A percentile compares a stretch with the other conserved stretches of the same genome.
These are phyloP conservation scores for Pythium grandisporangium DNA, from an alignment of 352 stramenopile genomes.

Conservation along the genomic window DNA sequence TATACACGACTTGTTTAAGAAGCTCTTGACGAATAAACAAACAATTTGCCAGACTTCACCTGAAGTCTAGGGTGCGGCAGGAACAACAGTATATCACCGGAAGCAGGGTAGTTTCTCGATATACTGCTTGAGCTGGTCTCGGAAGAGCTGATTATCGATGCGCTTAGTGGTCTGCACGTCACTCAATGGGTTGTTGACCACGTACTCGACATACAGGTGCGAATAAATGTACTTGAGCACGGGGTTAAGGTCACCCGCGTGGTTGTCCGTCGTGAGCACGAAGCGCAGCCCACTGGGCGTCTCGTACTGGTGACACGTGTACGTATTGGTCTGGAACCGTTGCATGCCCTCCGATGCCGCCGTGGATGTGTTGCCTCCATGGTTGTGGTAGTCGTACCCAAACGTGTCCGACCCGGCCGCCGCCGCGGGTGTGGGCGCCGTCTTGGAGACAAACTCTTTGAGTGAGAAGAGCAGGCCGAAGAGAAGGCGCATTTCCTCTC, in stretches of 20 bases:
- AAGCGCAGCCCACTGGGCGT: slow-evolving; percentile 84
- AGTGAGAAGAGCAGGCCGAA: slow-evolving; percentile 90
- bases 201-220: slow-evolving; percentile 85
- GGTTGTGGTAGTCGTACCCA: too few species aligned
- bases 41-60: too few species aligned
- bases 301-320: slow-evolving; percentile 90
- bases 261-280: slow-evolving; percentile 88
- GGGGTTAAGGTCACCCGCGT: slow-evolving; percentile 68
- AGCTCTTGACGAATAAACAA: too few species aligned
- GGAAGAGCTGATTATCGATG: slow-evolving; percentile 76
- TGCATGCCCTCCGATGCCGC: slow-evolving; percentile 47
- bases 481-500: slow-evolving; percentile 87
- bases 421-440: slow-evolving; percentile 29
- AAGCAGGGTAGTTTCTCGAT: slow-evolving; percentile 67
- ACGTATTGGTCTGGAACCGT: slow-evolving; percentile 81
- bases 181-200: slow-evolving; percentile 86
- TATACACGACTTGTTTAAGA: too few species aligned
- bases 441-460: slow-evolving; percentile 84
- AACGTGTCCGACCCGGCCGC: slow-evolving; percentile 9
- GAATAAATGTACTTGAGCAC: slow-evolving; percentile 85
- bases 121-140: slow-evolving; percentile 60
- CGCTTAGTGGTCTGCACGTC: slow-evolving; percentile 61
- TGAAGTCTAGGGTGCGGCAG: too few species aligned
- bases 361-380: slow-evolving; percentile 7
- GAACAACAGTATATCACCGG: too few species aligned